Conservation (phyloP, 108 stramenopile species). For the Nannochloropsis oceanica region DNA sequence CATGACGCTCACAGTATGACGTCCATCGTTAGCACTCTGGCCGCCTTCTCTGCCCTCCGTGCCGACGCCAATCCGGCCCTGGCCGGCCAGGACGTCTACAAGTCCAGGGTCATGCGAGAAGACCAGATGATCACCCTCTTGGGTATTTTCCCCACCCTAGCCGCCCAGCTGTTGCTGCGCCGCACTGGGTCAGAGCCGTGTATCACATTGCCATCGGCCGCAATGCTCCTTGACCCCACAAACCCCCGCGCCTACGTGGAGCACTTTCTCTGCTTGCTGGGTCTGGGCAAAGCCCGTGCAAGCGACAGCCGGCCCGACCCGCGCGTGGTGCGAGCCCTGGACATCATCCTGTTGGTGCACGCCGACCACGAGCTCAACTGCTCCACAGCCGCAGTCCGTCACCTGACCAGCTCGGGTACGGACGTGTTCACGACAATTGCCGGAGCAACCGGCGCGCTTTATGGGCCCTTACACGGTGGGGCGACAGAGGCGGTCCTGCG, state of each 20-base stretch:
- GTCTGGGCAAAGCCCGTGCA: not conserved
- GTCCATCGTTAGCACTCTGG: not conserved
- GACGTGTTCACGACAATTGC: not conserved
- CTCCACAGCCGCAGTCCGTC: not conserved
- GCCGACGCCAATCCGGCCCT: not conserved
- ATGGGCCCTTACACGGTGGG: conserved; percentile 2
- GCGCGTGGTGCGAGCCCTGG: not conserved
- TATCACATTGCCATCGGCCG: not conserved
- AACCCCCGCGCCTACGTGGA: not conserved
- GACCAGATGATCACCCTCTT: not conserved
- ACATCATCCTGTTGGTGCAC: conserved; percentile 1
- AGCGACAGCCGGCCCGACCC: not conserved
- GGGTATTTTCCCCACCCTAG: not conserved
- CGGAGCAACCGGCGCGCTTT: not conserved
- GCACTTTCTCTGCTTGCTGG: not conserved
- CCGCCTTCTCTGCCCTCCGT: not conserved
- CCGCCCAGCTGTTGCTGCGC: not conserved
- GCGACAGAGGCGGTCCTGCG: not conserved
- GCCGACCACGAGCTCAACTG: conserved; percentile 9
- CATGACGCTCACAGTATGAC: conserved; percentile 5
- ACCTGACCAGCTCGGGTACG: not conserved
- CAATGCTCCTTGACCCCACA: not conserved
- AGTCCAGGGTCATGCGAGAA: not conserved
- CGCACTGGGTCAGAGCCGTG: not conserved
- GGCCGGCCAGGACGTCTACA: not conserved